Percentiles rank a stretch among this genome's conserved stretches.
Evolutionary conservation across 129 eudicot genomes (phyloP).

Genomic region (Saussurea involucrata): DNA sequence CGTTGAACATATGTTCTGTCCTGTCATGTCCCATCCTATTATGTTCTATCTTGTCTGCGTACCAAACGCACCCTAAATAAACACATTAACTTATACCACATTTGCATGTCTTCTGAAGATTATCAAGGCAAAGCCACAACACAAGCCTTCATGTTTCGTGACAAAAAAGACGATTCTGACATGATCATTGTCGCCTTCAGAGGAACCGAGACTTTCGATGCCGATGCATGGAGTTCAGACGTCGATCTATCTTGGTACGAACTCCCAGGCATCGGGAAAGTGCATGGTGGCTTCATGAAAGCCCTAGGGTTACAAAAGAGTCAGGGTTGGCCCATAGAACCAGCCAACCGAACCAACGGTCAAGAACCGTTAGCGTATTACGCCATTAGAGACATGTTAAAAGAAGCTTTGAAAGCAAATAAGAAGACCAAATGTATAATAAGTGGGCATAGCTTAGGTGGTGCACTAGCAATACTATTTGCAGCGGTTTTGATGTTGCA

Average conservation of each 20-base stretch:
- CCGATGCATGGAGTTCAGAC: conserved; percentile 51
- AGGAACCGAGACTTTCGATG: conserved; percentile 59
- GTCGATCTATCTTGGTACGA: conserved; percentile 61
- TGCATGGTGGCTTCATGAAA: conserved; percentile 44
- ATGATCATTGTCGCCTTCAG: conserved; percentile 49
- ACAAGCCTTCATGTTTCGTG: conserved; percentile 45
- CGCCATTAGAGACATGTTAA: conserved; percentile 28
- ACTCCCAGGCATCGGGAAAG: conserved; percentile 39
- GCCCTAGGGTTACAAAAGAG: conserved; percentile 40
- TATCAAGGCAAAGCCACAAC: conserved; percentile 47
- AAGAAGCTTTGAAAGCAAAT: conserved; percentile 15
- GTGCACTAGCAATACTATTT: conserved; percentile 47
- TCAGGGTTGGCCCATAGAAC: conserved; percentile 22
- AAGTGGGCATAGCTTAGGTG: conserved; percentile 63
- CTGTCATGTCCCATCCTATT: too few relatives aligned
- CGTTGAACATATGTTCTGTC: too few relatives aligned
- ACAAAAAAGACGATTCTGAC: conserved; percentile 22
- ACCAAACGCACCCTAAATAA: too few relatives aligned
- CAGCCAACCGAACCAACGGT: neutral
- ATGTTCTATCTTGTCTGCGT: too few relatives aligned
- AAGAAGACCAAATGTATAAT: conserved; percentile 34
- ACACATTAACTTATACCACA: neutral
- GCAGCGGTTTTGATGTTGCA: conserved; percentile 40
- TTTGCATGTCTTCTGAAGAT: conserved; percentile 17
- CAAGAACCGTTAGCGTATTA: conserved; percentile 43